Conservation (phyloP, 495 filamentous ascomycete species). For the Penicillium pulvis region DNA sequence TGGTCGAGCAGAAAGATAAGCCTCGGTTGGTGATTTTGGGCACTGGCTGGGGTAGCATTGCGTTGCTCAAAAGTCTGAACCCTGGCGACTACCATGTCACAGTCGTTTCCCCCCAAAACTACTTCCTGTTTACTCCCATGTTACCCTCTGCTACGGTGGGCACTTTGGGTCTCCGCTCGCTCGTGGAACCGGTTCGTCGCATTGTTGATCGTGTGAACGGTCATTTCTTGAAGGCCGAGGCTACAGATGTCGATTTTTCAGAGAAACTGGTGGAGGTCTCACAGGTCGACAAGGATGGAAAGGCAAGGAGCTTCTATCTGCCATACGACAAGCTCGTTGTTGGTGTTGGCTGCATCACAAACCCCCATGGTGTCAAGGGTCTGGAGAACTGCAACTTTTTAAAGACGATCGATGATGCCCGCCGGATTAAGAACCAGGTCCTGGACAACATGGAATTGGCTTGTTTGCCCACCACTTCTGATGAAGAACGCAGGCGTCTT, state of each 20-base stretch:
- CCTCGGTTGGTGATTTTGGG: constrained; percentile 90
- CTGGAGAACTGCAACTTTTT: constrained; percentile 93
- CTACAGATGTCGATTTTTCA: constrained; percentile 88
- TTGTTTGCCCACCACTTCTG: constrained; percentile 88
- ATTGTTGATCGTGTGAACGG: constrained; percentile 77
- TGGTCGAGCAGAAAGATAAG: constrained; percentile 73
- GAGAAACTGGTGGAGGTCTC: constrained; percentile 86
- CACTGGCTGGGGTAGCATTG: constrained; percentile 93
- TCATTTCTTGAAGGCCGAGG: constrained; percentile 85
- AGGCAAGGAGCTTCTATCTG: constrained; percentile 81
- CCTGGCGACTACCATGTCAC: constrained; percentile 93
- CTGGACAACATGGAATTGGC: constrained; percentile 89
- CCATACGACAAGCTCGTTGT: constrained; percentile 99
- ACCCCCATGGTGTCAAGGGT: constrained; percentile 94
- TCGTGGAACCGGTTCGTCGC: constrained; percentile 89
- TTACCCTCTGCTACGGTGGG: constrained; percentile 95
- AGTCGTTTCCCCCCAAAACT: constrained; percentile 89
- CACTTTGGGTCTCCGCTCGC: constrained; percentile 83
- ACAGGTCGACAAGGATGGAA: constrained; percentile 68
- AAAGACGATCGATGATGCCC: constrained; percentile 90
- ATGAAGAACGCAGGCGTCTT: constrained; percentile 84
- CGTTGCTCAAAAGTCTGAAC: constrained; percentile 85
- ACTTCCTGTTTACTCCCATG: constrained; percentile 98
- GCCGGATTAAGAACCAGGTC: constrained; percentile 84
- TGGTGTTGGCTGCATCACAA: constrained; percentile 88